Evolutionary conservation across 2,329 filamentous ascomycete genomes (phyloP), one percentile per base, ranked within the genome.

Genomic region (Chlorencoelia australis): DNA sequence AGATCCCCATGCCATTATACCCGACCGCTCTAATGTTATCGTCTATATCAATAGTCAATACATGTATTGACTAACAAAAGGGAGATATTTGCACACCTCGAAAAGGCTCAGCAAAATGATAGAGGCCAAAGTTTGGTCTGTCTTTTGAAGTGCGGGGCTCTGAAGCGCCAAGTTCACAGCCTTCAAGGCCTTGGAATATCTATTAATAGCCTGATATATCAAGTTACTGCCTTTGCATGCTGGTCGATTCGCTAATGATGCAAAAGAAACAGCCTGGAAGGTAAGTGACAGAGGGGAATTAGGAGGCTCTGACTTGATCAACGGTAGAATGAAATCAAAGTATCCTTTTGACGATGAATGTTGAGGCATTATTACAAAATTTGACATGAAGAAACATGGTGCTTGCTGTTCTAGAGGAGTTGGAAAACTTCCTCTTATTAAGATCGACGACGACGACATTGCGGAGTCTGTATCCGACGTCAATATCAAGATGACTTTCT

Each of bases 71-170:
- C 10, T 3, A 19, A 22, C 5, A n/a, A n/a, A n/a, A n/a, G n/a
- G n/a, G n/a, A n/a, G n/a, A n/a, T 22, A 8, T n/a, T 8, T 11
- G 49, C 52, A 28, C 44, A 66, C 64, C 59, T 79, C 75, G 42
- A 74, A 80, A 15, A 78, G 59, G 0, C 73, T 71, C 17, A 80
- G 52, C 40, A 79, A 57, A 20, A 80, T 56, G 11, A 79, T 72
- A 1, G 74, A 65, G 2, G 71, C 74, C 9, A 80, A 49, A 0
- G 74, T 77, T 9, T 64, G 62, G 49, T 80, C 75, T n/a, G 66
- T 59, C 40, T 62, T 68, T 35, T 68, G 66, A 35, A 58, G 52
- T 10, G 59, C 59, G 0, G 68, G 65, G 38, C 74, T 65, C 38
- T 63, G 61, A 9, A 80, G 58, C 4, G 74, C 73, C 1, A 59